Evolutionary conservation across 2,329 filamentous ascomycete genomes (phyloP).

Genomic region (Fusarium fujikuroi): DNA sequence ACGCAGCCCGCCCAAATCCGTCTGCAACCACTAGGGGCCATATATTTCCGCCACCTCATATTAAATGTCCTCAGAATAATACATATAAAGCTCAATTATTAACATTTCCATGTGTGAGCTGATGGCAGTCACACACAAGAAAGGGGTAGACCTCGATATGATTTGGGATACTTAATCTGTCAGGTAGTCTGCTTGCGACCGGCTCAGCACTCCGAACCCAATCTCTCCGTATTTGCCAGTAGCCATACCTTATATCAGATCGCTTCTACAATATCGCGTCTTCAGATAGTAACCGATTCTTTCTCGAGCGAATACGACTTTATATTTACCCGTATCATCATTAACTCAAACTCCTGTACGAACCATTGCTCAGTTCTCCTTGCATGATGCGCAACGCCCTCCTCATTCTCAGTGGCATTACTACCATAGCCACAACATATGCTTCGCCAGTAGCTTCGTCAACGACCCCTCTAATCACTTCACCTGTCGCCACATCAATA

Average conservation of each 20-base stretch:
- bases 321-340: not conserved
- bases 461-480: not conserved
- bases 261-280: no score
- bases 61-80: conserved; percentile 11
- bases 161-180: not conserved
- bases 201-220: not conserved
- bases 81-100: not conserved
- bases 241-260: not conserved
- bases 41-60: conserved; percentile 14
- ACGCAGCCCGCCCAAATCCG: not conserved
- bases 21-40: not conserved
- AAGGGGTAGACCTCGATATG: not conserved
- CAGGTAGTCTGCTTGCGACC: not conserved
- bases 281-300: not conserved
- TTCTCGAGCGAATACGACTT: not conserved
- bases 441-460: not conserved
- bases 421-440: not conserved
- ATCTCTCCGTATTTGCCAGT: not conserved
- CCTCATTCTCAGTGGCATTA: conserved; percentile 1
- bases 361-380: not conserved
- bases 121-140: not conserved
- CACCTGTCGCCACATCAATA: not conserved
- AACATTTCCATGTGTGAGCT: not conserved
- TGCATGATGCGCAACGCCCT: conserved; percentile 5
- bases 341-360: not conserved